These are phyloP conservation scores for Aspergillus uvarum DNA, from an alignment of 2,329 filamentous ascomycete genomes.

Conservation along the genomic window DNA sequence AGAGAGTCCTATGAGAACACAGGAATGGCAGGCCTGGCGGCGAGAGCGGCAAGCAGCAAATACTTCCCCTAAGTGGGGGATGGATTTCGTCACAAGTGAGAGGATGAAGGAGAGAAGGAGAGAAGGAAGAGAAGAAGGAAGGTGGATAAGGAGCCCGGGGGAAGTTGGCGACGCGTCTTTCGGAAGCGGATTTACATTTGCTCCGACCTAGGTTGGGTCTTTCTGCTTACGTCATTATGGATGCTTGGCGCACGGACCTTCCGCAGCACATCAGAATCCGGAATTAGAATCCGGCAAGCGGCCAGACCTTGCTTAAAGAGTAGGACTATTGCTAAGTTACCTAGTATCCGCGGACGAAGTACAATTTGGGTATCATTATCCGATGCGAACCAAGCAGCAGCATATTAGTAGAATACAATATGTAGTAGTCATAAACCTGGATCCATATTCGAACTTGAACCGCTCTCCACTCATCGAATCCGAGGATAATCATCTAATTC, in stretches of 20 bases:
- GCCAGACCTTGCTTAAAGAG: too few species aligned
- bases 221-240: background rate
- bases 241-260: background rate
- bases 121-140: background rate
- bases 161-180: background rate
- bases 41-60: slow-evolving; percentile 19
- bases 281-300: too few species aligned
- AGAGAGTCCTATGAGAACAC: slow-evolving; percentile 24
- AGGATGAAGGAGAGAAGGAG: background rate
- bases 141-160: background rate
- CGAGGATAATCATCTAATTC: too few species aligned
- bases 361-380: too few species aligned
- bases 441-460: too few species aligned
- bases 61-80: background rate
- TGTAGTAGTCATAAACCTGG: too few species aligned
- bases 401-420: too few species aligned
- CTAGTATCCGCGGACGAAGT: too few species aligned
- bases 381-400: too few species aligned
- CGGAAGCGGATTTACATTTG: background rate
- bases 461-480: too few species aligned
- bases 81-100: background rate
- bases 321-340: too few species aligned
- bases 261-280: background rate
- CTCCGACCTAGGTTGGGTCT: background rate
- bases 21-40: slow-evolving; percentile 24